Evolutionary conservation across 1,284 basidiomycete genomes (phyloP), one percentile per base, ranked within the genome.

Genomic region (Flammula alnicola): DNA sequence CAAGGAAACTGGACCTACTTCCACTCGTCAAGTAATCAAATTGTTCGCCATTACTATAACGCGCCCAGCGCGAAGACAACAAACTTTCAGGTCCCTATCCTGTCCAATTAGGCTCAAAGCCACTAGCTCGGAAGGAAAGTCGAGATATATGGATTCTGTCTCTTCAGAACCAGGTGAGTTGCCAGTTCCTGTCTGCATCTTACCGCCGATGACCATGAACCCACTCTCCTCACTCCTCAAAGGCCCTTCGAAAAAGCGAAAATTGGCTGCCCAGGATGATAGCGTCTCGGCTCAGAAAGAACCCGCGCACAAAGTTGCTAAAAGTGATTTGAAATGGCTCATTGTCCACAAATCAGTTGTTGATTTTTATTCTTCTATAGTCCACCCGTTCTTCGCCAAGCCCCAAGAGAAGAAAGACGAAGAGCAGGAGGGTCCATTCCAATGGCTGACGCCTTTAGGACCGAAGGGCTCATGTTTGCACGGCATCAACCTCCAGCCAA

Each of bases 361-460:
- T 32, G 9, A 23, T 5, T 9, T 30, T 7, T 14, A 36, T 11
- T 14, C 19, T 11, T 23, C 26, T 30, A 2, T 27, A 72, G 71
- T 70, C 17, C 72, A 73, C 49, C 70, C 71, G 6, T 74, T 74
- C 55, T 74, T 75, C 47, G 56, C 51, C 29, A 67, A 66, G 47
- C 44, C 42, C 23, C 32, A 37, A 14, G 48, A 50, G 5, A 38
- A 54, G 41, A 36, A 44, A 8, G 20, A 46, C 22, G 51, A 58
- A 26, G 58, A 58, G 56, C 4, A 53, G 17, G 47, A 58, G 38
- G 61, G 63, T 55, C 9, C 72, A 6, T 86, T 88, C 55, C 72
- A 72, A 54, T 89, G 86, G 86, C 68, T 81, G 41, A 70, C 74
- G 11, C 71, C 84, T 4, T 58, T 86, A 9, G 85, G 85, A 2